Percentiles rank a stretch among this genome's conserved stretches.
Evolutionary conservation across 2,329 filamentous ascomycete genomes (phyloP).

Genomic region (Colletotrichum somersetense): DNA sequence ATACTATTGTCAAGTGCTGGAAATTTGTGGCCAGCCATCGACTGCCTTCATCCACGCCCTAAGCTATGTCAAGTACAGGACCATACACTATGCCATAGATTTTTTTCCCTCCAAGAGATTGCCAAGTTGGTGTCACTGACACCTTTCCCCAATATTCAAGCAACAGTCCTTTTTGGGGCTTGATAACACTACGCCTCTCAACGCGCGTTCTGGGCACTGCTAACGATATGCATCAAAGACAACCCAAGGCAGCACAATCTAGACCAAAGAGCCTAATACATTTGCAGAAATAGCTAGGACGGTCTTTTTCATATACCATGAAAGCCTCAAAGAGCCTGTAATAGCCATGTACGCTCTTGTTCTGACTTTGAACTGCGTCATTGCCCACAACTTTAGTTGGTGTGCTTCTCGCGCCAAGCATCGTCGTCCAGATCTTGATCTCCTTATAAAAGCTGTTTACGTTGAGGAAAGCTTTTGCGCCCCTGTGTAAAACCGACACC

Average conservation of each 20-base stretch:
- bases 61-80: not conserved
- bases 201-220: not conserved
- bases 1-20: not conserved
- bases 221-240: constrained; percentile 42
- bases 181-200: not conserved
- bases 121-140: not conserved
- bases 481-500: constrained; percentile 70
- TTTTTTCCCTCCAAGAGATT: too few species aligned
- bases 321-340: constrained; percentile 42
- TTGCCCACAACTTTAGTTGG: constrained; percentile 30
- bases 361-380: constrained; percentile 35
- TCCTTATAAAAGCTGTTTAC: constrained; percentile 68
- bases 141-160: not conserved
- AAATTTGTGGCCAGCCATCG: not conserved
- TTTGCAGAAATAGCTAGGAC: constrained; percentile 36
- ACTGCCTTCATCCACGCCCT: not conserved
- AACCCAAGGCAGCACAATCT: constrained; percentile 37
- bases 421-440: constrained; percentile 65
- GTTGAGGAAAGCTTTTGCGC: constrained; percentile 61
- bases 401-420: constrained; percentile 43
- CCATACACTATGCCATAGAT: not conserved
- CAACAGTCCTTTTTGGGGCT: not conserved
- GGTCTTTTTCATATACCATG: constrained; percentile 42
- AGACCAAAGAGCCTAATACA: constrained; percentile 43
- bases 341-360: constrained; percentile 42